Percentiles rank a stretch among this genome's conserved stretches.
Conservation (phyloP, 768 basidiomycete genomes). For the Neoboletus subvelutipes region DNA sequence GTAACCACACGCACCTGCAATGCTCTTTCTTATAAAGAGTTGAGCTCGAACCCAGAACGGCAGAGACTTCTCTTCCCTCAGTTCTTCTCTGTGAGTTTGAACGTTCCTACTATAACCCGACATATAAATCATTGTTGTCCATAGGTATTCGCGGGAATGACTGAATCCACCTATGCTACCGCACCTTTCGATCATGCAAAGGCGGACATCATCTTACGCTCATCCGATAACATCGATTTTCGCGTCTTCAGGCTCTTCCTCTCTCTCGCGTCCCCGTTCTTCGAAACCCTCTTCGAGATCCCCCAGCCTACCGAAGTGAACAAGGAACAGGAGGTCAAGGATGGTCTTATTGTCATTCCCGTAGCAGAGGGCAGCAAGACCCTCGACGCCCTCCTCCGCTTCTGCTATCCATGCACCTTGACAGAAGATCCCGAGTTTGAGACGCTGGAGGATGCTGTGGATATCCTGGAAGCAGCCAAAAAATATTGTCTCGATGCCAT, state of each 20-base stretch:
- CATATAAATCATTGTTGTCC: neutral
- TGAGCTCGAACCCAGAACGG: neutral
- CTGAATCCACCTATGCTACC: neutral
- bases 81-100: neutral
- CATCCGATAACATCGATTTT: neutral
- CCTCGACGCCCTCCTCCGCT: neutral
- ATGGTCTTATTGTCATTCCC: neutral
- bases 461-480: neutral
- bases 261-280: neutral
- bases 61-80: neutral
- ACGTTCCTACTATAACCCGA: neutral
- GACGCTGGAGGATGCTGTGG: neutral
- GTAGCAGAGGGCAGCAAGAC: neutral
- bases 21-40: neutral
- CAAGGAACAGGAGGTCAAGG: neutral
- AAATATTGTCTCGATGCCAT: neutral
- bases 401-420: neutral
- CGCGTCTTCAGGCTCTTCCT: neutral
- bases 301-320: neutral
- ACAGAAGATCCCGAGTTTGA: neutral
- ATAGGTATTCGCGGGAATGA: neutral
- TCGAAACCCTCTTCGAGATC: neutral
- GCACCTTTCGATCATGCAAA: conserved; percentile 20
- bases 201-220: neutral
- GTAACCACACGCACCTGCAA: neutral